These are phyloP conservation scores for Blastomyces gilchristii DNA, from an alignment of 2,329 filamentous ascomycete genomes.

Conservation along the genomic window DNA sequence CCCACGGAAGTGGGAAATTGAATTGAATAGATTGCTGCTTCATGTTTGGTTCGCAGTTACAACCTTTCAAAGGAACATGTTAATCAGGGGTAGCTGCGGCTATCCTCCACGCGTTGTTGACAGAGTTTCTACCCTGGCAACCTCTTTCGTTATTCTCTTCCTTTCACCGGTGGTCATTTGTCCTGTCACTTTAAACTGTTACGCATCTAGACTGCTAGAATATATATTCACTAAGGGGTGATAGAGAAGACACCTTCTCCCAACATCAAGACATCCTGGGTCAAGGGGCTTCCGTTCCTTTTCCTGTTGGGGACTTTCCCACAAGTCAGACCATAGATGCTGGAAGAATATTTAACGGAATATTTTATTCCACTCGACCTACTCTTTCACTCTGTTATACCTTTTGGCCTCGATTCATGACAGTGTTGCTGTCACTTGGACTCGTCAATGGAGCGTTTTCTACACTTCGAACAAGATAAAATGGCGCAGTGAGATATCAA, in stretches of 20 bases:
- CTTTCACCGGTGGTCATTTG: background rate
- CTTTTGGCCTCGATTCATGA: background rate
- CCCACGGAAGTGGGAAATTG: background rate
- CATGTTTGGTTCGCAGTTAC: background rate
- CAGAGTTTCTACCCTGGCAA: background rate
- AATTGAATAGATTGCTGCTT: background rate
- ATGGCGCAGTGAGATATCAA: conserved; percentile 11
- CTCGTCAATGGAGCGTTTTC: background rate
- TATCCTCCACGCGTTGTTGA: background rate
- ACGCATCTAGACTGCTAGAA: background rate
- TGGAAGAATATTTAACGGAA: background rate
- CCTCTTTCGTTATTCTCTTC: background rate
- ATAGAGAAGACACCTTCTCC: background rate
- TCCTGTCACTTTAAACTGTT: background rate
- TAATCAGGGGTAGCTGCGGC: background rate
- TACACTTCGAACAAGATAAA: background rate
- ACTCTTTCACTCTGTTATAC: background rate
- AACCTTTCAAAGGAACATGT: too few species aligned
- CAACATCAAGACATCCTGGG: background rate
- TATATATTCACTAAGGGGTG: background rate
- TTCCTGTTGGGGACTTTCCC: background rate
- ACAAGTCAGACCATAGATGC: background rate
- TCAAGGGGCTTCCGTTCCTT: background rate
- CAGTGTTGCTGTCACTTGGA: background rate
- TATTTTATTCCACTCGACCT: background rate